Base-by-base conservation (phyloP, 495 filamentous ascomycete species). In the Copromyces sp. region DNA sequence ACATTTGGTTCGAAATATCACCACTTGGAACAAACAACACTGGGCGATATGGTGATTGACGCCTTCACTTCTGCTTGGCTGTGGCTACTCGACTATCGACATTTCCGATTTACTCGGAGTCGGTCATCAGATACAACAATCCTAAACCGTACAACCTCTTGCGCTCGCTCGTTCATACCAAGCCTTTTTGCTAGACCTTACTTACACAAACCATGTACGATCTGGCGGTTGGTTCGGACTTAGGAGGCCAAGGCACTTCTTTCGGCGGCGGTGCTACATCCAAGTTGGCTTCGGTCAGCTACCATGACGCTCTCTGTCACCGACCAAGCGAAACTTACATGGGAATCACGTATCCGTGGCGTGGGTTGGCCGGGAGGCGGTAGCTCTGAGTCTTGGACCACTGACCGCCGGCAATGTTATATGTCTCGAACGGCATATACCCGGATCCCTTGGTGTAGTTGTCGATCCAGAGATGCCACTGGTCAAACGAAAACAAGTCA, bases 401-500 rank as follows among this genome's bases (percentile, higher is more conserved):
- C n/a, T 71, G 45, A 5, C 70, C 70, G 29, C 37, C 39, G 17
- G 70, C 29, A 65, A 71, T 71, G 35, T 71, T 29, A 29, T 7
- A 5, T 38, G 70, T 71, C 35, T 61, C 44, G 70, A 71, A 71
- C 16, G 70, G 70, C 44, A 71, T n/a, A 29, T 71, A 71, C 4
- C 70, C 70, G 14, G 42, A 12, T 65, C 70, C 70, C 24, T 41
- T 47, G 32, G 59, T 71, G 44, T 71, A 68, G 44, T 71, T 59
- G 45, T 71, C 70, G 38, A 71, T 69, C 70, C 70, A 71, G 16
- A 71, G 35, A 71, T 71, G 70, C 70, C 70, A 71, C 70, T 71
- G 32, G 68, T 16, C 35, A 65, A 65, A 65, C 2, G 29, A 65
- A 12, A 29, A 59, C 20, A 29, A 14, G 53, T 65, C 29, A 65